A percentile compares a stretch with the other conserved stretches of the same genome.
Conservation (phyloP, 371 early-diverging fungal genomes). For the Haplosporangium sp. region DNA sequence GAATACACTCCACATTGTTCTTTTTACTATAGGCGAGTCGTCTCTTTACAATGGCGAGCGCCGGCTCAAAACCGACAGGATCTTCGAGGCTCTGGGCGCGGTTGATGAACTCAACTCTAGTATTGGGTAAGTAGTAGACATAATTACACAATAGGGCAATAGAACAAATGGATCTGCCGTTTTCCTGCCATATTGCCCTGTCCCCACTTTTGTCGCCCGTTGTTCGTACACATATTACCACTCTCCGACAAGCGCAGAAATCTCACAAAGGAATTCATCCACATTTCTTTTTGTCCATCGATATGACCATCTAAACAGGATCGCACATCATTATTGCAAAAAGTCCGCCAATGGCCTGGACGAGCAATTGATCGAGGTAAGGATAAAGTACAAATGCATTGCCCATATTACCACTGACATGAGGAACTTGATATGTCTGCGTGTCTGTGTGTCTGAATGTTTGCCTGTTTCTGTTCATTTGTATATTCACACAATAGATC, state of each 20-base stretch:
- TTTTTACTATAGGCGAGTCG: constrained; percentile 73
- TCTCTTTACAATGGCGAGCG: constrained; percentile 93
- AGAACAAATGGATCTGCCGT: neutral
- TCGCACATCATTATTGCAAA: constrained; percentile 78
- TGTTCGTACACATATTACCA: too few relatives aligned
- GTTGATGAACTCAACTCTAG: constrained; percentile 79
- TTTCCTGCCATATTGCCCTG: constrained; percentile 37
- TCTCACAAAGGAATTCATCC: too few relatives aligned
- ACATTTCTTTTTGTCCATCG: too few relatives aligned
- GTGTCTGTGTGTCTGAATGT: neutral
- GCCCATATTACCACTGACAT: too few relatives aligned
- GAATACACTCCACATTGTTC: too few relatives aligned
- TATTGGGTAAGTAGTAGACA: constrained; percentile 59
- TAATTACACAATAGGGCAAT: too few relatives aligned
- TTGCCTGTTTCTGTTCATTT: neutral
- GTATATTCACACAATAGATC: constrained; percentile 62
- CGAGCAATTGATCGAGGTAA: constrained; percentile 72
- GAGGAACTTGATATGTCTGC: too few relatives aligned
- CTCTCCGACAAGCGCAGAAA: too few relatives aligned
- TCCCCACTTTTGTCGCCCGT: constrained; percentile 12
- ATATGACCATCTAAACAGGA: constrained; percentile 43
- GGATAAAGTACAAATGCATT: neutral
- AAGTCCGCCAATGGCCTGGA: constrained; percentile 64
- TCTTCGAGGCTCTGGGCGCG: constrained; percentile 93
- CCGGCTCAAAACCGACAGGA: constrained; percentile 83